Evolutionary conservation across 257 asterid genomes (phyloP).

Genomic region (Solanum megistacrolobum): DNA sequence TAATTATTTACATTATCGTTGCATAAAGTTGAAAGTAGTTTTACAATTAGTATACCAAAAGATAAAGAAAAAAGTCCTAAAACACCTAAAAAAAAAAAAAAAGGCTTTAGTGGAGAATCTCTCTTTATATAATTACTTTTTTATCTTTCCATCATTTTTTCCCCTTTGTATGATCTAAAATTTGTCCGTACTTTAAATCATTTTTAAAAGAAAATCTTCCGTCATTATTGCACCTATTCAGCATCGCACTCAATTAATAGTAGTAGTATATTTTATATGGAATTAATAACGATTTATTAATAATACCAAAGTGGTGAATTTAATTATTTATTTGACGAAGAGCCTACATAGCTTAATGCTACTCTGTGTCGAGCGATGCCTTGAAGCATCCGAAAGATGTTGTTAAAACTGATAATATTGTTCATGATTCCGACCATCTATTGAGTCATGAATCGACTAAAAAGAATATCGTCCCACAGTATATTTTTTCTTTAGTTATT

Average conservation of each 20-base stretch:
- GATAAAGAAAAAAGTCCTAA: not conserved
- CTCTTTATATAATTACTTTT: not conserved
- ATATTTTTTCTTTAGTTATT: too few relatives aligned
- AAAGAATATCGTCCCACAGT: too few relatives aligned
- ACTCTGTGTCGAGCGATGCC: not conserved
- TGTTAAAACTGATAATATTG: too few relatives aligned
- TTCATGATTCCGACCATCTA: too few relatives aligned
- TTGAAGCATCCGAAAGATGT: too few relatives aligned
- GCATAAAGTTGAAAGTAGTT: not conserved
- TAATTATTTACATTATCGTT: not conserved
- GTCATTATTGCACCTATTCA: not conserved
- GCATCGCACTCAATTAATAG: not conserved
- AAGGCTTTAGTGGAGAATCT: not conserved
- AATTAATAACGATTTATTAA: not conserved
- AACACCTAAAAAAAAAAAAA: not conserved
- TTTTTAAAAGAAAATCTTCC: not conserved
- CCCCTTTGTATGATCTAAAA: not conserved
- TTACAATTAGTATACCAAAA: not conserved
- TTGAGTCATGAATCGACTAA: too few relatives aligned
- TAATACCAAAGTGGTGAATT: not conserved
- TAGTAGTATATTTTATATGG: not conserved
- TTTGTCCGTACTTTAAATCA: not conserved
- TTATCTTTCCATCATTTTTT: not conserved
- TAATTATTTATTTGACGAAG: not conserved
- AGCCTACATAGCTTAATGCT: not conserved